Percentiles rank a stretch among this genome's conserved stretches.
phyloP scores from a whole-genome alignment of 192 early-diverging fungal species.

The Pilaira anomala region DNA sequence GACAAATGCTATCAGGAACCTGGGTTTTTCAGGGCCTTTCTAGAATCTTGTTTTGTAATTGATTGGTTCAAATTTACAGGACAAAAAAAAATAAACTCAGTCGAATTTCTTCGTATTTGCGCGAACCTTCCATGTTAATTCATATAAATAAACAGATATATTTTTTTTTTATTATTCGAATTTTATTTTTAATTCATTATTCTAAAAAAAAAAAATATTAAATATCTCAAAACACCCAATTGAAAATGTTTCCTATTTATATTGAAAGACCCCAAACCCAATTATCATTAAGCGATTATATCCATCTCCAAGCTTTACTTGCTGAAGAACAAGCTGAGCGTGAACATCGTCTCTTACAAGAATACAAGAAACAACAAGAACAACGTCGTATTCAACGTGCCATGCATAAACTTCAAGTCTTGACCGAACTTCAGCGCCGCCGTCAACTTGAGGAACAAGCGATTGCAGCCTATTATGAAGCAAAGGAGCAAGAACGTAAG shows the following conservation, averaged over 20 bases:
- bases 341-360: not conserved
- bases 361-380: not conserved
- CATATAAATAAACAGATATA: not conserved
- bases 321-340: conserved; percentile 4
- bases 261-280: not conserved
- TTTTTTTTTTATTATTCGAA: not conserved
- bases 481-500: not conserved
- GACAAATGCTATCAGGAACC: too few species aligned
- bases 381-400: not conserved
- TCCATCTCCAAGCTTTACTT: conserved; percentile 3
- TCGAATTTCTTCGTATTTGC: not conserved
- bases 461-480: not conserved
- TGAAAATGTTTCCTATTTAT: not conserved
- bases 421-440: not conserved
- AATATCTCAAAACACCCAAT: not conserved
- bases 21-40: not conserved
- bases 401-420: not conserved
- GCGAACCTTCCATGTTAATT: conserved; percentile 7
- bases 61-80: not conserved
- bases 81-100: conserved; percentile 4
- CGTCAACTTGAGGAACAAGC: conserved; percentile 11
- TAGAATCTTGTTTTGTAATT: not conserved
- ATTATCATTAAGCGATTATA: not conserved
- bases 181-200: not conserved
- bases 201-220: too few species aligned